Percentiles rank a stretch among this genome's conserved stretches.
Conservation (phyloP, 371 early-diverging fungal species). For the Mortierella sp. region DNA sequence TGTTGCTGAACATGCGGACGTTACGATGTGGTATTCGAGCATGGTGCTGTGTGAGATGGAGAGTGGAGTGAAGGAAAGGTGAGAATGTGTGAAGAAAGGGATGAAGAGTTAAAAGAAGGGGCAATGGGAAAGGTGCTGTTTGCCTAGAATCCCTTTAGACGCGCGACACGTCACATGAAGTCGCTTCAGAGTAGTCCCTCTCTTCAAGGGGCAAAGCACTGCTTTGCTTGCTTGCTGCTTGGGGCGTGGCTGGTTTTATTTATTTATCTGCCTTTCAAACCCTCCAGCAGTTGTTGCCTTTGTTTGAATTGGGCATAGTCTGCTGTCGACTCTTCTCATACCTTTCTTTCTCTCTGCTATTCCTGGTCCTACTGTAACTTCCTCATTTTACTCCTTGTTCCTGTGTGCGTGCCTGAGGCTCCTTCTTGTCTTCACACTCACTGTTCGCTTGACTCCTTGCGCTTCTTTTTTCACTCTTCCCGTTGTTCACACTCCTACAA, state of each 20-base stretch:
- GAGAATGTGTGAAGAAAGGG: background rate
- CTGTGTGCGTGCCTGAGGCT: background rate
- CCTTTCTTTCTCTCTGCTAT: background rate
- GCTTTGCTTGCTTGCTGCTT: background rate
- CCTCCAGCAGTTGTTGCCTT: too few relatives aligned
- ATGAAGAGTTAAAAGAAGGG: background rate
- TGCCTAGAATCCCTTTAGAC: too few relatives aligned
- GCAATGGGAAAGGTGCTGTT: too few relatives aligned
- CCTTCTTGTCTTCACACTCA: background rate
- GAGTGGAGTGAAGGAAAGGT: background rate
- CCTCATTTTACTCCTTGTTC: background rate
- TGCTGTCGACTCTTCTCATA: background rate
- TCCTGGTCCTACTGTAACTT: background rate
- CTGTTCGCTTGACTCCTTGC: background rate
- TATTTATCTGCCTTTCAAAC: too few relatives aligned
- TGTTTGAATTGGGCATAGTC: too few relatives aligned
- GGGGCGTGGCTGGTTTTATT: background rate
- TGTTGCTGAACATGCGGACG: background rate
- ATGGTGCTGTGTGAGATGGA: slow-evolving; percentile 14
- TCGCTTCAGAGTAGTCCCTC: too few relatives aligned
- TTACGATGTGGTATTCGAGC: slow-evolving; percentile 56
- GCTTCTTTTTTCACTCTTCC: too few relatives aligned
- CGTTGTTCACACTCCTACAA: background rate
- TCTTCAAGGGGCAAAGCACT: background rate
- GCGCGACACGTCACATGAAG: slow-evolving; percentile 17